Conservation (phyloP, 805 yeast species). For the Metschnikowia similis region DNA sequence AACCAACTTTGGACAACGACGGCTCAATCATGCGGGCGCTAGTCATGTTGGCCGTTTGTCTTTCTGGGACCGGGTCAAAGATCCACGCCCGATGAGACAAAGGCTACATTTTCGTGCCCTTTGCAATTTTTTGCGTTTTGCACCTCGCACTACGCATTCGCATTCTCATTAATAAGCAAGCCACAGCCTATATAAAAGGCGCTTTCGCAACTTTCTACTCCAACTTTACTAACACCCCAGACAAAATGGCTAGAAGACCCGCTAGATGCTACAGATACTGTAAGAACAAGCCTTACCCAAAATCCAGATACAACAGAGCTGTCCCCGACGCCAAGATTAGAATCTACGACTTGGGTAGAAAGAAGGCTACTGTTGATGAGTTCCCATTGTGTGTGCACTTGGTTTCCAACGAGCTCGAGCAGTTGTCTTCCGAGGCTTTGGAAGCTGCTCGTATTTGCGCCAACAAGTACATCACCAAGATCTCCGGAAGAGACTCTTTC, state of each 20-base stretch:
- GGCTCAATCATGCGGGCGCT: too few relatives aligned
- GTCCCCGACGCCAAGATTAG: conserved; percentile 99
- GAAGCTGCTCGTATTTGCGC: conserved; percentile 99
- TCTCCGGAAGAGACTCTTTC: conserved; percentile 99
- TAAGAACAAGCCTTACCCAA: conserved; percentile 99
- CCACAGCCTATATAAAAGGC: not conserved
- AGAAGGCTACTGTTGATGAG: conserved; percentile 99
- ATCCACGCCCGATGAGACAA: too few relatives aligned
- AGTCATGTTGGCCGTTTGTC: too few relatives aligned
- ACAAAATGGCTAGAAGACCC: conserved; percentile 99
- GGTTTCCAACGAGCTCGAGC: conserved; percentile 99
- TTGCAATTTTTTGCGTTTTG: not conserved
- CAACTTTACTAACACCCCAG: conserved; percentile 26
- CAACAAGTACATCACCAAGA: conserved; percentile 97
- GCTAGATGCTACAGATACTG: conserved; percentile 99
- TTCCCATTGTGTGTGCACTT: conserved; percentile 99
- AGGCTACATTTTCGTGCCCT: not conserved
- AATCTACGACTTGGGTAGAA: conserved; percentile 98
- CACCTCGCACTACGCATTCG: not conserved
- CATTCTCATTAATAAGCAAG: conserved; percentile 1
- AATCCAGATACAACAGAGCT: conserved; percentile 99
- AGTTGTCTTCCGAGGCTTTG: conserved; percentile 98
- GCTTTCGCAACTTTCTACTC: not conserved
- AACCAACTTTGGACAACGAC: too few relatives aligned
- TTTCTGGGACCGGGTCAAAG: too few relatives aligned